Evolutionary conservation across 345 rosid genomes (phyloP), one percentile per base, ranked within the genome.

Genomic region (Hevea brasiliensis): DNA sequence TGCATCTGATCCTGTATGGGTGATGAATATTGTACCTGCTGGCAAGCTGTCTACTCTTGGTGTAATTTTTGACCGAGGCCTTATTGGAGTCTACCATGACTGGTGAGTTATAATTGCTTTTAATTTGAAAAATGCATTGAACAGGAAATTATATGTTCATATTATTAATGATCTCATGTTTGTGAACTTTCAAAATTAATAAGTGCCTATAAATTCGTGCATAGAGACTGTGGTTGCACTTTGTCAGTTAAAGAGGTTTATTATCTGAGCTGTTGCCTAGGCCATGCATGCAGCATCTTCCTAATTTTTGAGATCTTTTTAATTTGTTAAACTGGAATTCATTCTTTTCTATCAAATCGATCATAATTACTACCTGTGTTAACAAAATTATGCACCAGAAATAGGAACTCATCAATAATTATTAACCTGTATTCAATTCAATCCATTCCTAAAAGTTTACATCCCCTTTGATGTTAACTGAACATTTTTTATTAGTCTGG

Each of bases 1-100:
- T 61, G 54, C 72, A 68, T 86, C 93, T 69, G 94, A 92, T 73
- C 89, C 92, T 73, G 89, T 90, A 62, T 95, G 99, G 98, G 96
- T 91, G 76, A 90, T 93, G 98, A 95, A 93, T 86, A 94, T 88
- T 57, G 86, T 93, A 78, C 96, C 99, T 73, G 86, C 94, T 84
- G 82, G 83, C 68, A 91, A 90, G 81, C 89, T 90, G 60, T 81
- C 84, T 72, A 95, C 98, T 24, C 89, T 95, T 50, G 87, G 76
- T 72, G 86, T 92, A 40, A 82, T 91, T 65, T 95, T 81, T 77
- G 99, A 92, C 87, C 82, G 98, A 68, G 97, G 98, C 79, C 89
- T 96, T 67, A 82, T 90, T 71, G 99, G 99, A 70, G 89, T 91
- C 57, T 89, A 87, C 80, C 97, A 91, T 71, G 92, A 91, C 70